These are phyloP conservation scores for Wallacemonas rigidus DNA, from an alignment of 208 protist genomes.

Conservation along the genomic window DNA sequence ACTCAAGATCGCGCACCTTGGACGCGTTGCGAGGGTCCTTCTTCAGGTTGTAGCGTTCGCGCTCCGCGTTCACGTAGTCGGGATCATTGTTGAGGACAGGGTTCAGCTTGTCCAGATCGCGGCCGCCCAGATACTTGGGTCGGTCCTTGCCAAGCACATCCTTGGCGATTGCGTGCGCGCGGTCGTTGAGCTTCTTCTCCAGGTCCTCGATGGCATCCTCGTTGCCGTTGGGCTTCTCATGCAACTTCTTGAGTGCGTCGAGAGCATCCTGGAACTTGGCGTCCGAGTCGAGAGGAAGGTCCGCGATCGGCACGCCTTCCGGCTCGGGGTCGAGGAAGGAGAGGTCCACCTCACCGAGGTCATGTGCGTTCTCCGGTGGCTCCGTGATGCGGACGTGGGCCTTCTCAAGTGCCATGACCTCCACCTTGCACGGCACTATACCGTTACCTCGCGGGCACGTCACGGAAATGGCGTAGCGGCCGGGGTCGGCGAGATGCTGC, in stretches of 20 bases:
- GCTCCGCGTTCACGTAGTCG: slow-evolving; percentile 50
- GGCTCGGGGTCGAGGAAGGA: slow-evolving; percentile 69
- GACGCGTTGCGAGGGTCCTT: slow-evolving; percentile 61
- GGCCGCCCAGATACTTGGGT: slow-evolving; percentile 47
- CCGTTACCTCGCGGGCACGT: slow-evolving; percentile 59
- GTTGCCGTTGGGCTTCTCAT: slow-evolving; percentile 38
- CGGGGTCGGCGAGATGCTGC: slow-evolving; percentile 51
- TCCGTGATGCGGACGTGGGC: slow-evolving; percentile 74
- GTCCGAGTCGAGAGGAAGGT: slow-evolving; percentile 59
- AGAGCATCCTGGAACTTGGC: slow-evolving; percentile 53
- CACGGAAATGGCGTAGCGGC: slow-evolving; percentile 70
- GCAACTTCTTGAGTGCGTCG: slow-evolving; percentile 43
- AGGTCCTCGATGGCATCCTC: slow-evolving; percentile 33
- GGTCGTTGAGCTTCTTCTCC: slow-evolving; percentile 53
- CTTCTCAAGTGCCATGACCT: slow-evolving; percentile 57
- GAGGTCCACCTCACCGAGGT: slow-evolving; percentile 69
- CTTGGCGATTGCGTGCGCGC: slow-evolving; percentile 51
- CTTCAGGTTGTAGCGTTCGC: slow-evolving; percentile 55
- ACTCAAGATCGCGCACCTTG: slow-evolving; percentile 54
- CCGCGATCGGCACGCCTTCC: slow-evolving; percentile 63
- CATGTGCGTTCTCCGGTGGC: slow-evolving; percentile 59
- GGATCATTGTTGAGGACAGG: slow-evolving; percentile 48
- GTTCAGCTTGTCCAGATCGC: slow-evolving; percentile 47
- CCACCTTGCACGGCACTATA: slow-evolving; percentile 63
- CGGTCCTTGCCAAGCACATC: slow-evolving; percentile 59